Evolutionary conservation across 306 rosid species (phyloP).

Genomic region (Comarum palustre): DNA sequence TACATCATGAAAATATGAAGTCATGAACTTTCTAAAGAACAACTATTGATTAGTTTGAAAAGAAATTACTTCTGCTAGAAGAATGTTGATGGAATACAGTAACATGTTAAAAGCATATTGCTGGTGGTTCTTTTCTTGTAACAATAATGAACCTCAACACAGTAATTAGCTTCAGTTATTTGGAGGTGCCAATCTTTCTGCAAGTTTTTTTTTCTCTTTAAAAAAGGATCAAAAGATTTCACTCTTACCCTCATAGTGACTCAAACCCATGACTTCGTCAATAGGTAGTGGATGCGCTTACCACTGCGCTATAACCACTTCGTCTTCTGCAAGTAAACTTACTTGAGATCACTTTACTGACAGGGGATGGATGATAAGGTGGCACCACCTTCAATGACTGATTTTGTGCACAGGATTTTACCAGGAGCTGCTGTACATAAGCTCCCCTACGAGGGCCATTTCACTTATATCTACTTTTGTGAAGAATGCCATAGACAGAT

Average conservation of each 20-base stretch:
- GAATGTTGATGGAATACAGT: neutral
- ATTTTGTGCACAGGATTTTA: constrained; percentile 85
- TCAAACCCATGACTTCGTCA: too few species aligned
- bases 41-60: neutral
- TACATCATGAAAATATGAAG: neutral
- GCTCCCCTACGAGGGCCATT: constrained; percentile 98
- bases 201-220: too few species aligned
- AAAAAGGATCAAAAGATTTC: too few species aligned
- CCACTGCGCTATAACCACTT: too few species aligned
- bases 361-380: constrained; percentile 98
- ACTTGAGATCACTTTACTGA: neutral
- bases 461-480: constrained; percentile 82
- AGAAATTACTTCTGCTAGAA: neutral
- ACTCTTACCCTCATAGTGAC: too few species aligned
- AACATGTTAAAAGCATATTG: neutral
- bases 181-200: neutral
- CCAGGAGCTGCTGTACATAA: constrained; percentile 96
- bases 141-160: neutral
- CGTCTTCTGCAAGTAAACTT: neutral
- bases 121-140: constrained; percentile 6
- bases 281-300: too few species aligned
- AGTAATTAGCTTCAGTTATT: neutral
- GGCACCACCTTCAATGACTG: constrained; percentile 91
- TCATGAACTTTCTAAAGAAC: neutral
- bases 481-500: constrained; percentile 97